A percentile compares a stretch with the other conserved stretches of the same genome.
These are phyloP conservation scores for Chalciporus chontae DNA, from an alignment of 768 basidiomycete genomes.

Conservation along the genomic window DNA sequence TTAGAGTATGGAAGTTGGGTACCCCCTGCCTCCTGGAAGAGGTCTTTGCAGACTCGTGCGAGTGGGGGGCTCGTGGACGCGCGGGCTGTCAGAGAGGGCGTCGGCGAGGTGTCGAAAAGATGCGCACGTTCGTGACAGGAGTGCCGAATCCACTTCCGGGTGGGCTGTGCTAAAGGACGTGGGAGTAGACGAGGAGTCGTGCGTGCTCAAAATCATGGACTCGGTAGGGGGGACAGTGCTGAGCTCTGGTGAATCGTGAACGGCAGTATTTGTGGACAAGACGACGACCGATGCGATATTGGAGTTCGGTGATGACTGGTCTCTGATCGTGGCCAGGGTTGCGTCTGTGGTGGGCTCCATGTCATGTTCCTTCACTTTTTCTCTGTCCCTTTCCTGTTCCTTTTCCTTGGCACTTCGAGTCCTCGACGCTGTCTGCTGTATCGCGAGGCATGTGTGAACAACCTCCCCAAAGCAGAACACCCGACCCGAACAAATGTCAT, in stretches of 20 bases:
- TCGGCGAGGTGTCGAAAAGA: constrained; percentile 30
- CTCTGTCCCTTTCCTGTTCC: constrained; percentile 44
- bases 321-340: constrained; percentile 54
- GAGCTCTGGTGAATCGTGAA: constrained; percentile 43
- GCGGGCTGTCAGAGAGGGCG: constrained; percentile 41
- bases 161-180: constrained; percentile 12
- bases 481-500: too few relatives aligned
- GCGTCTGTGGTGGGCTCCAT: constrained; percentile 21
- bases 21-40: constrained; percentile 26
- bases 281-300: constrained; percentile 57
- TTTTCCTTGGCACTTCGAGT: constrained; percentile 52
- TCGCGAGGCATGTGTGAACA: constrained; percentile 21
- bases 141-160: constrained; percentile 11
- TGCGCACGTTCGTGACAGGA: constrained; percentile 6
- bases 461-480: constrained; percentile 35
- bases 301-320: constrained; percentile 70
- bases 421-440: constrained; percentile 6
- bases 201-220: constrained; percentile 39
- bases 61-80: constrained; percentile 69
- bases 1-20: constrained; percentile 74
- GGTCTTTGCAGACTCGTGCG: constrained; percentile 38
- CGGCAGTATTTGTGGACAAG: constrained; percentile 45
- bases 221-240: constrained; percentile 43
- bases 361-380: constrained; percentile 2
- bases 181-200: constrained; percentile 24